Evolutionary conservation across 148 eudicot species (phyloP).

Genomic region (Rhododendron simsii): DNA sequence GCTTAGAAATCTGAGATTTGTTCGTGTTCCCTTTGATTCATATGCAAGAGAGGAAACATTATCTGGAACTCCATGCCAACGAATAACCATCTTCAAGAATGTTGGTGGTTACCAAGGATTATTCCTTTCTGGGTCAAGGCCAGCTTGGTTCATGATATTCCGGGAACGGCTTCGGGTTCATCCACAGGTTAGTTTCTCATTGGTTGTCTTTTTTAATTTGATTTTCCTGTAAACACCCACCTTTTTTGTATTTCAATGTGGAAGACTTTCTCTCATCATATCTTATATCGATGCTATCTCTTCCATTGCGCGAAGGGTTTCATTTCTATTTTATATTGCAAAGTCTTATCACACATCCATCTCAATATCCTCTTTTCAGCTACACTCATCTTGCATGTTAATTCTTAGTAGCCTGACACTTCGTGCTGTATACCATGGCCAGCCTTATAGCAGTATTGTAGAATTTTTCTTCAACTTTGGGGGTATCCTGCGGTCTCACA

Average conservation of each 20-base stretch:
- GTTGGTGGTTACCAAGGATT: slow-evolving; percentile 83
- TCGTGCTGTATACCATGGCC: background rate
- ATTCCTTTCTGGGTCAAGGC: slow-evolving; percentile 78
- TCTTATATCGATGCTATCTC: background rate
- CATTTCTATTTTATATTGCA: background rate
- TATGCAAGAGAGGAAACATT: slow-evolving; percentile 72
- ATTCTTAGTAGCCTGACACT: background rate
- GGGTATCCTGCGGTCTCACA: background rate
- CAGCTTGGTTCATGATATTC: slow-evolving; percentile 92
- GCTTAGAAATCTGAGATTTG: slow-evolving; percentile 82
- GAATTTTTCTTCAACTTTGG: background rate
- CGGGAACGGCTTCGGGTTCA: slow-evolving; percentile 91
- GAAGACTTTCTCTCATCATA: background rate
- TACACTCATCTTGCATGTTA: background rate
- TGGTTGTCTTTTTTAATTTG: background rate
- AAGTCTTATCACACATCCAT: background rate
- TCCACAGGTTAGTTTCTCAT: slow-evolving; percentile 70
- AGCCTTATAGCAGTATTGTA: background rate
- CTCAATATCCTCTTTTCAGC: background rate
- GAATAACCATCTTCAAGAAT: slow-evolving; percentile 73
- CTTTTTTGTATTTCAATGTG: background rate
- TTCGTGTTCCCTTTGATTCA: slow-evolving; percentile 68
- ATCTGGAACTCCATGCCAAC: slow-evolving; percentile 41
- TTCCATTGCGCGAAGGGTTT: background rate
- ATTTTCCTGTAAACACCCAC: background rate